Evolutionary conservation across 2,329 filamentous ascomycete genomes (phyloP).

Genomic region (Bipolaris zeicola): DNA sequence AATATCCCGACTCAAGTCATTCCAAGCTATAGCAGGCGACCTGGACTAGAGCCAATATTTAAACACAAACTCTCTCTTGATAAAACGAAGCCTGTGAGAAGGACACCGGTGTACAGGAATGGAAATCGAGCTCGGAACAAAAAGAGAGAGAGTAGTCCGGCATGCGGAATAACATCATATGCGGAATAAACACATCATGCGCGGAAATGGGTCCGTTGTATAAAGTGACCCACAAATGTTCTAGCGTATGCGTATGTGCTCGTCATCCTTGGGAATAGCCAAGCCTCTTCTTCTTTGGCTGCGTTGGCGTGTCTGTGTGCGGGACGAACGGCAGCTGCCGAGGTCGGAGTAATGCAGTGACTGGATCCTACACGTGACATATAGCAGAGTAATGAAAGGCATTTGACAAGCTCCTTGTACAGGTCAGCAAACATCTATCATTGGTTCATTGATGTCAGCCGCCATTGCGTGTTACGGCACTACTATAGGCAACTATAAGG

Average conservation of each 20-base stretch:
- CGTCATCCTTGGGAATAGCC: conserved; percentile 30
- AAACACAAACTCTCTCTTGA: background rate
- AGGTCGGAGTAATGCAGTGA: conserved; percentile 28
- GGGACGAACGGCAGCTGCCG: conserved; percentile 30
- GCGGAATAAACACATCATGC: background rate
- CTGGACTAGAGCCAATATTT: background rate
- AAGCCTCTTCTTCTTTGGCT: conserved; percentile 24
- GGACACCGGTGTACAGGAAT: background rate
- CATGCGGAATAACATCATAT: background rate
- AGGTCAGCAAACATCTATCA: background rate
- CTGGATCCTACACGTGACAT: background rate
- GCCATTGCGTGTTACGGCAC: background rate
- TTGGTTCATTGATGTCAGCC: background rate
- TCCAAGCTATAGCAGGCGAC: no score
- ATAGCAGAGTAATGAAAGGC: background rate
- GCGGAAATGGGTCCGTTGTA: conserved; percentile 5
- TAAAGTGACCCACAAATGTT: background rate
- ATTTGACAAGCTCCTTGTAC: background rate
- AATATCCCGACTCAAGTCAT: background rate
- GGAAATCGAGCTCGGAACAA: background rate
- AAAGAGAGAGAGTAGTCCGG: background rate
- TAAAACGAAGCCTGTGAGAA: background rate
- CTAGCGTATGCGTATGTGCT: conserved; percentile 1
- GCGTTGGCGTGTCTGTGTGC: conserved; percentile 15
- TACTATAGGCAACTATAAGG: background rate